A percentile compares a stretch with the other conserved stretches of the same genome.
Evolutionary conservation across 352 stramenopile species (phyloP).

Genomic region (Phytophthora podocarpi): DNA sequence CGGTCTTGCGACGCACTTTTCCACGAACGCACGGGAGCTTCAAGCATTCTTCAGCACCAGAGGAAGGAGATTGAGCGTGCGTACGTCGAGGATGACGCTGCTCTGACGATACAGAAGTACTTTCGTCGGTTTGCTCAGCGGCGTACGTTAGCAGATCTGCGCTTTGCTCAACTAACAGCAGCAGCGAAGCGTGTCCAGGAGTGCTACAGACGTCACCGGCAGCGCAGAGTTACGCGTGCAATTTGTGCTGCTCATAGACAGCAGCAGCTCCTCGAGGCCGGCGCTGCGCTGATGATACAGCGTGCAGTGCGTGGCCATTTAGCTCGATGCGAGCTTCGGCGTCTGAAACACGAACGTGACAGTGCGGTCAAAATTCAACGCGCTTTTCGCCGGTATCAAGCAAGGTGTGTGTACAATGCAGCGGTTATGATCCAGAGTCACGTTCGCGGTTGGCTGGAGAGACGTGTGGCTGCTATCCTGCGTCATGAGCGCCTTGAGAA

Average conservation of each 20-base stretch:
- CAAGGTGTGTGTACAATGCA: constrained; percentile 26
- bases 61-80: constrained; percentile 37
- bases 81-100: constrained; percentile 33
- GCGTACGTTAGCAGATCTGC: constrained; percentile 35
- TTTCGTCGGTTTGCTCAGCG: constrained; percentile 47
- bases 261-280: constrained; percentile 20
- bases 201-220: constrained; percentile 35
- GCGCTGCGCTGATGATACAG: constrained; percentile 40
- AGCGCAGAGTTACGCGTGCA: constrained; percentile 42
- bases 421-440: constrained; percentile 47
- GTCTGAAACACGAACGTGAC: constrained; percentile 13
- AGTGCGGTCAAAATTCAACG: constrained; percentile 52
- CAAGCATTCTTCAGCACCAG: constrained; percentile 10
- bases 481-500: constrained; percentile 21
- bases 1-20: constrained; percentile 50
- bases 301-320: constrained; percentile 33
- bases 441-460: constrained; percentile 31
- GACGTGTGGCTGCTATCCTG: constrained; percentile 8
- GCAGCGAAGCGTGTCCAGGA: constrained; percentile 48
- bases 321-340: constrained; percentile 19
- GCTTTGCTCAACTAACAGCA: constrained; percentile 10
- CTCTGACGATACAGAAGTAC: constrained; percentile 47
- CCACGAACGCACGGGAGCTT: constrained; percentile 26
- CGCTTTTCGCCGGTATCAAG: constrained; percentile 31
- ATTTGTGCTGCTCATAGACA: constrained; percentile 33